Conservation (phyloP, 1,284 basidiomycete genomes). For the Somion occarium region DNA sequence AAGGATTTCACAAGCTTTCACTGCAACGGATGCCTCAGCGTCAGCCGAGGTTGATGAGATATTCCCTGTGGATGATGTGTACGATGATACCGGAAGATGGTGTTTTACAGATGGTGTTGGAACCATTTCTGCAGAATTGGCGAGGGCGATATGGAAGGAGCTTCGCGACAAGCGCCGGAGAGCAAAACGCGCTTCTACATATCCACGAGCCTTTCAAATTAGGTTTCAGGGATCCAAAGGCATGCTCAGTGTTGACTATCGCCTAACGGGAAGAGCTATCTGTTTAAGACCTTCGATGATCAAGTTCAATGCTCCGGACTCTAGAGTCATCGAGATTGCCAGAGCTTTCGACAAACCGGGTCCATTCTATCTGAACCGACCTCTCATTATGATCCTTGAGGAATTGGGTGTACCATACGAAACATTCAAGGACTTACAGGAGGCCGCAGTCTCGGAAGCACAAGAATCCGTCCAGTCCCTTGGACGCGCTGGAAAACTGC, state of each 20-base stretch:
- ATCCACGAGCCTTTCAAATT: conserved; percentile 53
- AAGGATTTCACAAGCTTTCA: conserved; percentile 68
- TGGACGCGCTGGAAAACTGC: conserved; percentile 39
- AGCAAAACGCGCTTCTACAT: conserved; percentile 28
- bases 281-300: conserved; percentile 66
- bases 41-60: conserved; percentile 51
- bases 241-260: conserved; percentile 60
- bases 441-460: conserved; percentile 44
- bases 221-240: conserved; percentile 64
- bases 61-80: conserved; percentile 39
- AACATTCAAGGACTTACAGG: conserved; percentile 53
- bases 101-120: conserved; percentile 70
- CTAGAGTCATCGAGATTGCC: conserved; percentile 65
- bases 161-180: conserved; percentile 37
- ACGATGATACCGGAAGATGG: conserved; percentile 22
- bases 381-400: conserved; percentile 67
- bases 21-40: conserved; percentile 59
- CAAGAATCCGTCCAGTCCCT: conserved; percentile 38
- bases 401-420: conserved; percentile 45
- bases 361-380: conserved; percentile 58
- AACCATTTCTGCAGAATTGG: conserved; percentile 56
- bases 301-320: conserved; percentile 58
- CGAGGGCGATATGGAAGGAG: conserved; percentile 43
- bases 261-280: conserved; percentile 52
- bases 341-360: conserved; percentile 56